These are phyloP conservation scores for Macrolepiota albuminosa DNA, from an alignment of 768 basidiomycete genomes.

Conservation along the genomic window DNA sequence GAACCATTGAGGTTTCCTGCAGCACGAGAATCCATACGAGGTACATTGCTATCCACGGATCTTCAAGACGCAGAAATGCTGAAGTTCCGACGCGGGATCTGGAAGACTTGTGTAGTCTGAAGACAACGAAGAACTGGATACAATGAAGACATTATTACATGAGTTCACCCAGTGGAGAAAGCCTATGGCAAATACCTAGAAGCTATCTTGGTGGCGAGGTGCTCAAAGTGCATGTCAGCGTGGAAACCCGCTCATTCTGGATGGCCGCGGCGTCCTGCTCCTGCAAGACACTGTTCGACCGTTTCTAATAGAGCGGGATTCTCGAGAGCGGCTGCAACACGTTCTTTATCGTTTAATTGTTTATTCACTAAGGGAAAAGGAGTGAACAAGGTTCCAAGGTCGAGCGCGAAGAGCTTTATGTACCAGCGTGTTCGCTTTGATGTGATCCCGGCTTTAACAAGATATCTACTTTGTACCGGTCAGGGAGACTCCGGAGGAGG, in stretches of 20 bases:
- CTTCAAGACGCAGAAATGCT: not conserved
- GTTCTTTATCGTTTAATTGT: constrained; percentile 97
- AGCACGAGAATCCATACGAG: not conserved
- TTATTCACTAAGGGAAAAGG: constrained; percentile 71
- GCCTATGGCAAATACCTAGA: constrained; percentile 6
- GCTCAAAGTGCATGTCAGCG: not conserved
- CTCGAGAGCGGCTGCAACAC: constrained; percentile 95
- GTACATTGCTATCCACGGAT: not conserved
- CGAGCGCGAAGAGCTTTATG: constrained; percentile 18
- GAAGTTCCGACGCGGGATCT: not conserved
- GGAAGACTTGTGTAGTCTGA: not conserved
- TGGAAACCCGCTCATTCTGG: constrained; percentile 11
- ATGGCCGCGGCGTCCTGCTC: constrained; percentile 27
- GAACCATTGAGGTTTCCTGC: not conserved
- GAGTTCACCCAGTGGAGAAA: not conserved
- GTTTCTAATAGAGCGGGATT: constrained; percentile 83
- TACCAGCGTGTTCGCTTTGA: constrained; percentile 88
- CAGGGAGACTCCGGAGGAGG: constrained; percentile 82
- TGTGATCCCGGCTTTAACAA: constrained; percentile 91
- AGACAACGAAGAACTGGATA: not conserved
- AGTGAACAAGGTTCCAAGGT: not conserved
- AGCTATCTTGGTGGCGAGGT: constrained; percentile 7
- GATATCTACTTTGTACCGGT: constrained; percentile 93
- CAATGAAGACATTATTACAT: not conserved
- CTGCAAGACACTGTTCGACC: constrained; percentile 62